These are phyloP conservation scores for Lathyrus tuberosus DNA, from an alignment of 306 rosid species.

Conservation along the genomic window DNA sequence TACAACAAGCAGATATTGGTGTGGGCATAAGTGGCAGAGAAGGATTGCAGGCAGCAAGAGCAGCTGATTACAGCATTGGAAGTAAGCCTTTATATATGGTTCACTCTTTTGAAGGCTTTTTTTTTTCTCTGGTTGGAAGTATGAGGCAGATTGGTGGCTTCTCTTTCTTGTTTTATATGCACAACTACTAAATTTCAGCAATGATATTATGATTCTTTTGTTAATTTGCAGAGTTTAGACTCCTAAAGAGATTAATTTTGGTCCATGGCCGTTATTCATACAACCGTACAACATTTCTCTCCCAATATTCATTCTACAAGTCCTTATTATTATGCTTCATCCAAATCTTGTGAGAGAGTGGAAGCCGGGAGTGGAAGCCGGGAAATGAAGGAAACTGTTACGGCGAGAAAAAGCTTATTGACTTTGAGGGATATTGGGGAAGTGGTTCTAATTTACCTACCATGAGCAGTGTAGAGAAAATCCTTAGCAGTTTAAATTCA, in stretches of 20 bases:
- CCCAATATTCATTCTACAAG: constrained; percentile 97
- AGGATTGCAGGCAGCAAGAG: constrained; percentile 99
- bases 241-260: too few relatives aligned
- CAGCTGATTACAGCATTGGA: constrained; percentile 97
- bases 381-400: constrained; percentile 86
- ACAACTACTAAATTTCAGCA: too few relatives aligned
- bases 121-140: too few relatives aligned
- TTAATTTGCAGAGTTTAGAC: too few relatives aligned
- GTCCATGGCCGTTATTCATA: constrained; percentile 99
- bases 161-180: too few relatives aligned
- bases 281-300: constrained; percentile 95
- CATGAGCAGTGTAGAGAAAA: constrained; percentile 64
- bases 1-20: constrained; percentile 97
- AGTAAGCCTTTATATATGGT: constrained; percentile 54
- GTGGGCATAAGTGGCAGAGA: constrained; percentile 99
- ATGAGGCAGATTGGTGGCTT: too few relatives aligned
- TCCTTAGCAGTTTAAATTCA: constrained; percentile 61
- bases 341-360: constrained; percentile 99
- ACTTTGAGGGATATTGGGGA: constrained; percentile 85
- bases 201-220: too few relatives aligned
- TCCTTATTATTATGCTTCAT: constrained; percentile 92
- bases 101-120: too few relatives aligned
- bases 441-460: constrained; percentile 92
- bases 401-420: constrained; percentile 64
- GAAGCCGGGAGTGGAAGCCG: constrained; percentile 78